phyloP scores from a whole-genome alignment of 2,329 filamentous ascomycete genomes.

The Stagonosporopsis chrysanthemi region DNA sequence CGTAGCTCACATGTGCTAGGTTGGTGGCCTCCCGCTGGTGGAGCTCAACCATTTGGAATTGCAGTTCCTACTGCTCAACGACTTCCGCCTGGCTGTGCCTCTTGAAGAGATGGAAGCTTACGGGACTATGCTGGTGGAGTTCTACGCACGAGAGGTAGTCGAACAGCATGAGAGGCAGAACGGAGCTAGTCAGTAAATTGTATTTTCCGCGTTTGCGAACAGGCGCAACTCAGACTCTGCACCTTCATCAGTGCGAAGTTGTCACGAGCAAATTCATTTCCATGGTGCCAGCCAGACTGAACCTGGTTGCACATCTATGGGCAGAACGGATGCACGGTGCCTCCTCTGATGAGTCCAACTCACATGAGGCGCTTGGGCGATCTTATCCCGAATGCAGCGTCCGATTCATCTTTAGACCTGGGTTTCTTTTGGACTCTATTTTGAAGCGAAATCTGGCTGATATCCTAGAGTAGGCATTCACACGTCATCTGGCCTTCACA shows the following conservation, averaged over 20 bases:
- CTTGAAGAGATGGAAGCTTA: conserved; percentile 97
- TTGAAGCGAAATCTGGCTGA: conserved; percentile 11
- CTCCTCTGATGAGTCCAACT: not conserved
- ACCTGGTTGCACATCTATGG: not conserved
- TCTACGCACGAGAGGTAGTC: conserved; percentile 91
- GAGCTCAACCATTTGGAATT: conserved; percentile 96
- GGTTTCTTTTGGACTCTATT: conserved; percentile 12
- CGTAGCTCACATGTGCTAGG: conserved; percentile 63
- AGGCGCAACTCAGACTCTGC: not conserved
- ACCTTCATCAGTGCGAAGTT: not conserved
- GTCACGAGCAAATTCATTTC: not conserved
- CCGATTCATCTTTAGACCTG: conserved; percentile 15
- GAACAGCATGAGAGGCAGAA: conserved; percentile 59
- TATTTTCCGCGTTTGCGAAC: not conserved
- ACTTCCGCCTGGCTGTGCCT: conserved; percentile 90
- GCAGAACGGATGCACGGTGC: not conserved
- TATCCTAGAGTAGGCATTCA: conserved; percentile 5
- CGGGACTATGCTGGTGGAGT: conserved; percentile 97
- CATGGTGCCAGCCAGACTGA: not conserved
- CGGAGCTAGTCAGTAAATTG: conserved; percentile 16
- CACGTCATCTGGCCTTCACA: not conserved
- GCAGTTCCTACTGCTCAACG: conserved; percentile 93
- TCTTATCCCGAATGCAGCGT: not conserved
- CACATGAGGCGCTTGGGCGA: not conserved
- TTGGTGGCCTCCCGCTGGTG: conserved; percentile 87